phyloP scores from a whole-genome alignment of 2,329 filamentous ascomycete genomes.

The Elsinoe perseae region DNA sequence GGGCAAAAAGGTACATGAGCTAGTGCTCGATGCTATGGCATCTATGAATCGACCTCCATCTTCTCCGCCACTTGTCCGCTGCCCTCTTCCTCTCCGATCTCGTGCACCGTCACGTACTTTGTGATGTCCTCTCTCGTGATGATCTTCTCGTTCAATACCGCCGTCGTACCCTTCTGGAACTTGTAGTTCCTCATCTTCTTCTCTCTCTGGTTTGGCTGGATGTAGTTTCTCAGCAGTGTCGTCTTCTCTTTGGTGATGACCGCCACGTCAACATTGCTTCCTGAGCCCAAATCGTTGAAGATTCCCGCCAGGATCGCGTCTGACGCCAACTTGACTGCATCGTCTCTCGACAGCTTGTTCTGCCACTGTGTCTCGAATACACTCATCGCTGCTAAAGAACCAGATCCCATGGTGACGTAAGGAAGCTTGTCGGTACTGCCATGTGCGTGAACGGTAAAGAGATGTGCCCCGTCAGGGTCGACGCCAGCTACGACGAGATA shows the following conservation, averaged over 20 bases:
- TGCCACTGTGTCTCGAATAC: conserved; percentile 98
- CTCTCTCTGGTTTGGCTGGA: conserved; percentile 83
- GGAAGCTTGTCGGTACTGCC: conserved; percentile 97
- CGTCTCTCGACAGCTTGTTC: conserved; percentile 63
- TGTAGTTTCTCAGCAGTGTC: conserved; percentile 82
- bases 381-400: conserved; percentile 92
- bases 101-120: conserved; percentile 87
- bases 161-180: conserved; percentile 87
- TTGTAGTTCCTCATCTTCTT: conserved; percentile 90
- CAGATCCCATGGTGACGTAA: conserved; percentile 98
- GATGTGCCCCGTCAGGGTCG: conserved; percentile 87
- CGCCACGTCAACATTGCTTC: conserved; percentile 94
- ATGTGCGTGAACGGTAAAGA: conserved; percentile 98
- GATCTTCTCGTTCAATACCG: conserved; percentile 89
- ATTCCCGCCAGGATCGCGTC: conserved; percentile 94
- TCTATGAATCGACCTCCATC: conserved; percentile 54
- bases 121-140: conserved; percentile 90
- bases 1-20: conserved; percentile 10
- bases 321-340: conserved; percentile 72
- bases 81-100: conserved; percentile 64
- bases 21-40: conserved; percentile 12
- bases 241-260: conserved; percentile 95
- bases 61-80: conserved; percentile 48
- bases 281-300: conserved; percentile 95
- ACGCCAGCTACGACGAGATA: conserved; percentile 96